A percentile compares a stretch with the other conserved stretches of the same genome.
Evolutionary conservation across 2,329 filamentous ascomycete species (phyloP).

Genomic region (Incumbomyces delicatus): DNA sequence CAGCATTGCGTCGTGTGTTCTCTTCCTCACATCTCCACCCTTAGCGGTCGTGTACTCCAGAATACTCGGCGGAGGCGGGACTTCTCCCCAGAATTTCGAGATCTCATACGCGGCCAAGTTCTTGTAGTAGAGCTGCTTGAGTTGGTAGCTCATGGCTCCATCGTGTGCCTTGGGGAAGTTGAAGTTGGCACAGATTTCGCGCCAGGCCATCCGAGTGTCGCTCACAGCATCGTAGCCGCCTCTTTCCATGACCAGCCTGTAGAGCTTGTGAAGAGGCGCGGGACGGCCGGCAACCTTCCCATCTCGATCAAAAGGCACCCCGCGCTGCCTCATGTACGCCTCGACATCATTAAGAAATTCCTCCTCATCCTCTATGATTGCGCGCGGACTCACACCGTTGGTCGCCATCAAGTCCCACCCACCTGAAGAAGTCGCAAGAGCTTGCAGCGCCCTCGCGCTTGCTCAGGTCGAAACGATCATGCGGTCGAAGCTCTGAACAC

Average conservation of each 20-base stretch:
- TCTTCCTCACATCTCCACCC: conserved; percentile 65
- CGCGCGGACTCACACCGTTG: conserved; percentile 1
- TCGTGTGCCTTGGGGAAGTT: conserved; percentile 65
- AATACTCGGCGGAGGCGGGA: conserved; percentile 79
- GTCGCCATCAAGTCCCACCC: not conserved
- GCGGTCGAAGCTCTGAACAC: not conserved
- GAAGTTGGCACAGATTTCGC: conserved; percentile 66
- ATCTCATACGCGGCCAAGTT: conserved; percentile 86
- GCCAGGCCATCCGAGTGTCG: conserved; percentile 77
- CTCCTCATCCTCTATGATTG: conserved; percentile 51
- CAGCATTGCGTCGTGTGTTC: conserved; percentile 56
- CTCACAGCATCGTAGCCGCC: conserved; percentile 82
- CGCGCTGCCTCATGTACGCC: conserved; percentile 67
- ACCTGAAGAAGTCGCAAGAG: too few relatives aligned
- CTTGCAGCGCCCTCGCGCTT: conserved; percentile 1
- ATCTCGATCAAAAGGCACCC: conserved; percentile 56
- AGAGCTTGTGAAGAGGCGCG: conserved; percentile 69
- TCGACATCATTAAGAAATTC: conserved; percentile 66
- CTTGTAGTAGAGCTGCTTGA: conserved; percentile 85
- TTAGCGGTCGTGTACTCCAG: conserved; percentile 72
- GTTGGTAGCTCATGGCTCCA: conserved; percentile 71
- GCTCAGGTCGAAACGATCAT: not conserved
- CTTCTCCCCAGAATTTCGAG: conserved; percentile 62
- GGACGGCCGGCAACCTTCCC: conserved; percentile 70
- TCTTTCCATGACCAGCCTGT: conserved; percentile 62